Percentiles rank a stretch among this genome's conserved stretches.
These are phyloP conservation scores for Ophiocordyceps australis DNA, from an alignment of 2,329 filamentous ascomycete species.

Conservation along the genomic window DNA sequence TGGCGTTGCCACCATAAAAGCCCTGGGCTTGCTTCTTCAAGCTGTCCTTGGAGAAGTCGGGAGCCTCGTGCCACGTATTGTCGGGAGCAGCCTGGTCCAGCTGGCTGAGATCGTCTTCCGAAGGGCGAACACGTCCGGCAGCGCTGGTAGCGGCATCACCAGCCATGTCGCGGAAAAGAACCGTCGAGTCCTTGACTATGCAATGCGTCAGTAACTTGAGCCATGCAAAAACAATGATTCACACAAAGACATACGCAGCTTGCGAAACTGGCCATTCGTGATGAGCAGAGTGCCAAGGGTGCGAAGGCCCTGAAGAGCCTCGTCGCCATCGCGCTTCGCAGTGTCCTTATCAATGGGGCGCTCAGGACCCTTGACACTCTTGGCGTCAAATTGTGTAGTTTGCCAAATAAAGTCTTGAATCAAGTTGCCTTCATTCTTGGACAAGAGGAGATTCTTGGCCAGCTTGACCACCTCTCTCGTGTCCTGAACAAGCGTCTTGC, in stretches of 20 bases:
- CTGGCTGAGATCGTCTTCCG: conserved; percentile 55
- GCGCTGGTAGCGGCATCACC: conserved; percentile 75
- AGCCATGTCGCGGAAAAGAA: conserved; percentile 77
- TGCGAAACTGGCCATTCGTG: conserved; percentile 91
- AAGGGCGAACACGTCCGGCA: conserved; percentile 57
- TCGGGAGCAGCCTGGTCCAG: conserved; percentile 76
- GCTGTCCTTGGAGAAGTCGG: conserved; percentile 52
- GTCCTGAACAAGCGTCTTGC: conserved; percentile 60
- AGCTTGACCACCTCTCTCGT: conserved; percentile 64
- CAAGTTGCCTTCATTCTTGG: conserved; percentile 89
- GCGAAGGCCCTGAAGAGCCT: conserved; percentile 69
- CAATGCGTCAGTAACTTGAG: conserved; percentile 5
- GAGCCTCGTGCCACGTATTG: conserved; percentile 84
- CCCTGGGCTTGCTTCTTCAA: conserved; percentile 51
- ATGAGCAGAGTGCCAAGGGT: conserved; percentile 79
- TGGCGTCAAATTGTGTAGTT: conserved; percentile 55
- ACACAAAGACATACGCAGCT: conserved; percentile 51
- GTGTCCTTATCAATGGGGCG: conserved; percentile 57
- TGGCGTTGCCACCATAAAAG: conserved; percentile 33
- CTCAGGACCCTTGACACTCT: conserved; percentile 39
- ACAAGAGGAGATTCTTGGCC: conserved; percentile 68
- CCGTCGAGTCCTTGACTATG: conserved; percentile 54
- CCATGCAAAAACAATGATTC: neutral
- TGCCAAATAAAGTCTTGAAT: conserved; percentile 97
- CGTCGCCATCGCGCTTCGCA: conserved; percentile 66